These are phyloP conservation scores for Podospora anserina DNA, from an alignment of 495 filamentous ascomycete genomes.

Conservation along the genomic window DNA sequence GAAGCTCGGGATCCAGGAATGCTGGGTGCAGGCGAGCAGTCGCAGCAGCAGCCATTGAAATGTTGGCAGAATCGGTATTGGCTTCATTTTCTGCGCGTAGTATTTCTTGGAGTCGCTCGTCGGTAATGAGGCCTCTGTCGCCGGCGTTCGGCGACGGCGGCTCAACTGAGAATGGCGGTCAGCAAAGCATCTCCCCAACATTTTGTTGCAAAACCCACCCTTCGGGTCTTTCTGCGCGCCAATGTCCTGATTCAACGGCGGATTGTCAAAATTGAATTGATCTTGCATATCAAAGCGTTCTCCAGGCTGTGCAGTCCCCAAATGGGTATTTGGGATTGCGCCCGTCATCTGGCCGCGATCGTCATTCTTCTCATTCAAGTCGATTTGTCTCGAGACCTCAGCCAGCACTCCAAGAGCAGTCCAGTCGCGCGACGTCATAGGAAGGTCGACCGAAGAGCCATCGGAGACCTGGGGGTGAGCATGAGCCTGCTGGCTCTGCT, in stretches of 20 bases:
- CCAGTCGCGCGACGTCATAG: slow-evolving; percentile 46
- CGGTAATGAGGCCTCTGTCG: slow-evolving; percentile 31
- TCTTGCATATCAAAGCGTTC: slow-evolving; percentile 49
- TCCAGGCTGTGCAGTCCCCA: slow-evolving; percentile 15
- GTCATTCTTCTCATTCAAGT: slow-evolving; percentile 50
- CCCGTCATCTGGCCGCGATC: slow-evolving; percentile 30
- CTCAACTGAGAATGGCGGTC: slow-evolving; percentile 14
- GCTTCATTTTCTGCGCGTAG: slow-evolving; percentile 27
- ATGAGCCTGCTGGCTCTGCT: slow-evolving; percentile 26
- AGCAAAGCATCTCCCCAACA: neutral
- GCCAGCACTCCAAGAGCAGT: slow-evolving; percentile 76
- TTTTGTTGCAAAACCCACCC: slow-evolving; percentile 23
- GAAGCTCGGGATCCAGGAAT: slow-evolving; percentile 50
- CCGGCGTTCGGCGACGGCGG: slow-evolving; percentile 6
- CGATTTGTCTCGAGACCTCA: slow-evolving; percentile 74
- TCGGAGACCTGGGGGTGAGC: slow-evolving; percentile 23
- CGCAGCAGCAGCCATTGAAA: slow-evolving; percentile 48
- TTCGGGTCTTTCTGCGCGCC: slow-evolving; percentile 34
- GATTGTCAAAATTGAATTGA: slow-evolving; percentile 48
- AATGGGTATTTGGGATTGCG: neutral
- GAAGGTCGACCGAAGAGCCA: slow-evolving; percentile 30
- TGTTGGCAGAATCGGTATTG: slow-evolving; percentile 33
- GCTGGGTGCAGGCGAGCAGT: slow-evolving; percentile 46
- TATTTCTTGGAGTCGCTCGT: slow-evolving; percentile 39
- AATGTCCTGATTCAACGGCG: slow-evolving; percentile 39